phyloP scores from a whole-genome alignment of 495 filamentous ascomycete species.

The Daldinia childiae region DNA sequence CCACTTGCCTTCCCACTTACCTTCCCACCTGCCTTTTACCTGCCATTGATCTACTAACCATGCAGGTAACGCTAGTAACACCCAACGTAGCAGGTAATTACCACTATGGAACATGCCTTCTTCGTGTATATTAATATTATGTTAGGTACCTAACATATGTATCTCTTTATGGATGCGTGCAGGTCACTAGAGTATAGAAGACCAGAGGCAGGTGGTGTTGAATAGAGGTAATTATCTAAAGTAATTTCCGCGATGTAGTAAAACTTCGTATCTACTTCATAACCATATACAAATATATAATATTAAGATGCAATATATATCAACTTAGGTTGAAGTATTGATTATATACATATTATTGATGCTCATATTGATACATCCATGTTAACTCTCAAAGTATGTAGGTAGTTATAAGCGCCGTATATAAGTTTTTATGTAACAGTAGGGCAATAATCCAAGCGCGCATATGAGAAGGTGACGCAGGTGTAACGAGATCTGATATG shows the following conservation, averaged over 20 bases:
- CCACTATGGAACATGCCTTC: not conserved
- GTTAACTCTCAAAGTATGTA: not conserved
- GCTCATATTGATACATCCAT: not conserved
- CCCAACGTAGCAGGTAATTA: not conserved
- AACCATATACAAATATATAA: no score
- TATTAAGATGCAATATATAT: not conserved
- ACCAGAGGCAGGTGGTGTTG: not conserved
- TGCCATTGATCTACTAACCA: not conserved
- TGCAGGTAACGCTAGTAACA: constrained; percentile 2
- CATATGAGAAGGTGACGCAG: not conserved
- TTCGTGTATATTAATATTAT: not conserved
- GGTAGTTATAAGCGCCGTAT: not conserved
- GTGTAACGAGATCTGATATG: constrained; percentile 26
- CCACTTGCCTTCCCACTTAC: not conserved
- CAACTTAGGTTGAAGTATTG: not conserved
- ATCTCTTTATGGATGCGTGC: not conserved
- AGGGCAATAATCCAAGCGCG: not conserved
- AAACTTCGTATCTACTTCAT: not conserved
- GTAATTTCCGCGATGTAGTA: not conserved
- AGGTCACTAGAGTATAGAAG: not conserved
- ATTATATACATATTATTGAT: constrained; percentile 2
- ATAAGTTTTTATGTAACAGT: not conserved
- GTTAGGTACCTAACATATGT: no score
- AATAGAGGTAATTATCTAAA: not conserved
- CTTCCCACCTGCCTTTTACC: not conserved